Evolutionary conservation across 805 yeast genomes (phyloP).

Genomic region (Myxozyma mucilagina): DNA sequence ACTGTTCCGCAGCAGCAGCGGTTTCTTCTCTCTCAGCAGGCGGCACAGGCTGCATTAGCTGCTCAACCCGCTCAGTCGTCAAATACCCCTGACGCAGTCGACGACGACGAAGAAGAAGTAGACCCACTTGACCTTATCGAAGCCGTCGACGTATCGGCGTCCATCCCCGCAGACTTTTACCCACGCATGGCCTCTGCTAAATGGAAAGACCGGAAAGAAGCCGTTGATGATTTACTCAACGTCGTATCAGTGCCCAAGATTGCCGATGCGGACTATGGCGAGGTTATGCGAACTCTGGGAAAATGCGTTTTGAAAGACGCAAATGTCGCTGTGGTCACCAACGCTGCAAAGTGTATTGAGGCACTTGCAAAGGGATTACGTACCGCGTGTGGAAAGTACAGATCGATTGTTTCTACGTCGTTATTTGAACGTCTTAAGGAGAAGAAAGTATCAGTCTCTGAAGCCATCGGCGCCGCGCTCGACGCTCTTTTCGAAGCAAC

Average conservation of each 20-base stretch:
- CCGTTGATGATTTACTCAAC: slow-evolving; percentile 56
- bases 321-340: slow-evolving; percentile 79
- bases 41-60: slow-evolving; percentile 40
- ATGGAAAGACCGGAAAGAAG: slow-evolving; percentile 94
- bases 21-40: slow-evolving; percentile 55
- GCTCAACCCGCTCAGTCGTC: slow-evolving; percentile 21
- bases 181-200: slow-evolving; percentile 58
- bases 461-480: slow-evolving; percentile 65
- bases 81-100: slow-evolving; percentile 30
- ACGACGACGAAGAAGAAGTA: slow-evolving; percentile 44
- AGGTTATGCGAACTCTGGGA: slow-evolving; percentile 61
- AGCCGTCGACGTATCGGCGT: slow-evolving; percentile 64
- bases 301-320: slow-evolving; percentile 77
- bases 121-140: slow-evolving; percentile 74
- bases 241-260: slow-evolving; percentile 52
- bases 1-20: slow-evolving; percentile 51
- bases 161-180: slow-evolving; percentile 64
- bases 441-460: slow-evolving; percentile 75
- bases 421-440: slow-evolving; percentile 83
- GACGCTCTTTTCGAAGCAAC: slow-evolving; percentile 60
- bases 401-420: slow-evolving; percentile 54
- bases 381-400: slow-evolving; percentile 56
- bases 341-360: slow-evolving; percentile 68
- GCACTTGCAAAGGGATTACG: slow-evolving; percentile 67
- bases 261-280: slow-evolving; percentile 60